Evolutionary conservation across 106 monocot genomes (phyloP).

Genomic region (Platanthera zijinensis): DNA sequence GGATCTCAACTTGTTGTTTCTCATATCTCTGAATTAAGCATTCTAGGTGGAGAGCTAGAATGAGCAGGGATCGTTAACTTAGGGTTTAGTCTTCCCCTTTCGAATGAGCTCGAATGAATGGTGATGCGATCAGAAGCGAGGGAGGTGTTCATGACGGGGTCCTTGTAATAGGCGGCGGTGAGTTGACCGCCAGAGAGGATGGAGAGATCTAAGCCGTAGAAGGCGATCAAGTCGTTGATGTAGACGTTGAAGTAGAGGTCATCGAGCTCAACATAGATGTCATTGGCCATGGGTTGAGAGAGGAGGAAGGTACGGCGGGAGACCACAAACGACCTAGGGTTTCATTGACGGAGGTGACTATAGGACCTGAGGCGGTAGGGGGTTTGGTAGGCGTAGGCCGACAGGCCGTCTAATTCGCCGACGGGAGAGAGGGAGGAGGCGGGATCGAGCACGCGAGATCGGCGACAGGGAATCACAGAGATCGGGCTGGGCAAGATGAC

Average conservation of each 20-base stretch:
- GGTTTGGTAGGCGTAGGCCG: constrained; percentile 42
- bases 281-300: constrained; percentile 24
- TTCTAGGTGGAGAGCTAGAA: no score
- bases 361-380: constrained; percentile 55
- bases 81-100: no score
- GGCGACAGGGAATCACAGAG: no score
- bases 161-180: constrained; percentile 34
- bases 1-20: no score
- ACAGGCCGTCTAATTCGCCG: constrained; percentile 24
- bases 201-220: constrained; percentile 41
- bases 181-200: constrained; percentile 24
- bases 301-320: constrained; percentile 15
- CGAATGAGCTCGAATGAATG: no score
- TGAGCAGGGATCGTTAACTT: no score
- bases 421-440: constrained; percentile 35
- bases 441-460: no score
- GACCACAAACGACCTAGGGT: constrained; percentile 54
- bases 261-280: constrained; percentile 11
- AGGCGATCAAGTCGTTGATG: constrained; percentile 23
- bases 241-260: constrained; percentile 52
- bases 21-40: no score
- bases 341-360: constrained; percentile 55
- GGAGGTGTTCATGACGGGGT: constrained; percentile 27
- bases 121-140: constrained; percentile 19
- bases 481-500: no score